A percentile compares a stretch with the other conserved stretches of the same genome.
Conservation (phyloP, 305 asterid species). For the Solanum hybrid region DNA sequence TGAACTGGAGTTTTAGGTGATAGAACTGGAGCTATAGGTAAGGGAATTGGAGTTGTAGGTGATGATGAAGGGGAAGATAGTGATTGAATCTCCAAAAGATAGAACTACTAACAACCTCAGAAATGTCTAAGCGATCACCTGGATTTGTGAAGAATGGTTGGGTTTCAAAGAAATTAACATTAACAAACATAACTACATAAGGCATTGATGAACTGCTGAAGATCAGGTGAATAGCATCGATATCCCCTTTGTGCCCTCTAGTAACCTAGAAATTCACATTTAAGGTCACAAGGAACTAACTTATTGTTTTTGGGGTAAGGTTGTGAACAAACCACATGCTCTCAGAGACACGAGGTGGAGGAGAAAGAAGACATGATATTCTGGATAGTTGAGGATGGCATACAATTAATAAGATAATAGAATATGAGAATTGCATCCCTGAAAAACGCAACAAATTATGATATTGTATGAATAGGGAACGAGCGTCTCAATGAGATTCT, state of each 20-base stretch:
- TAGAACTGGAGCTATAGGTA: background rate
- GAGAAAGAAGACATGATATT: background rate
- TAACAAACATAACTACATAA: background rate
- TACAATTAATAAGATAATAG: background rate
- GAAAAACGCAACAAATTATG: background rate
- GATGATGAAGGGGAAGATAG: background rate
- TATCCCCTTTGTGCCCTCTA: background rate
- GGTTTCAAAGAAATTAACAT: background rate
- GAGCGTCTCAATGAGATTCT: background rate
- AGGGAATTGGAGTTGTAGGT: background rate
- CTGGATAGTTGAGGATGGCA: background rate
- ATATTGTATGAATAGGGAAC: background rate
- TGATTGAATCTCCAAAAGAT: background rate
- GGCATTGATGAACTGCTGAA: background rate
- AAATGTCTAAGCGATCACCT: background rate
- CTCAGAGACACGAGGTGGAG: background rate
- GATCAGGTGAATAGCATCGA: background rate
- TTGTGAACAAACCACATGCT: background rate
- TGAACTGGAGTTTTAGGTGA: background rate
- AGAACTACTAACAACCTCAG: background rate
- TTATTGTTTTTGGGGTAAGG: background rate
- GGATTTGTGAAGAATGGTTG: background rate
- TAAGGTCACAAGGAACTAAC: background rate
- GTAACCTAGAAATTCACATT: background rate
- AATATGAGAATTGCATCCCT: background rate